Evolutionary conservation across 495 filamentous ascomycete species (phyloP).

Genomic region (Hyaloscypha variabilis): DNA sequence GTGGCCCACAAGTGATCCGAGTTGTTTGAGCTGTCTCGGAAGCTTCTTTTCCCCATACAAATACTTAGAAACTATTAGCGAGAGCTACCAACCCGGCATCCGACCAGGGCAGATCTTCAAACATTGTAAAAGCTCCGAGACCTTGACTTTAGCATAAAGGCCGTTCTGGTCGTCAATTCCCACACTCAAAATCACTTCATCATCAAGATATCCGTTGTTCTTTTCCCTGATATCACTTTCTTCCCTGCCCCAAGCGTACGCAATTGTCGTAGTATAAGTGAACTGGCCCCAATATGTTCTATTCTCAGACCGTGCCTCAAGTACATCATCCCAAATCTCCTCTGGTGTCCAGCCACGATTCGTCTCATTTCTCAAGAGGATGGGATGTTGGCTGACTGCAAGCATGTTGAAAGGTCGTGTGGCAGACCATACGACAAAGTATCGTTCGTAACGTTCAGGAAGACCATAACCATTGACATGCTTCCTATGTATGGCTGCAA

Average conservation of each 20-base stretch:
- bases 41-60: too few relatives aligned
- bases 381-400: conserved; percentile 37
- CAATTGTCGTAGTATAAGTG: conserved; percentile 44
- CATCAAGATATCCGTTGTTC: conserved; percentile 41
- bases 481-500: conserved; percentile 42
- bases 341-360: conserved; percentile 36
- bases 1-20: too few relatives aligned
- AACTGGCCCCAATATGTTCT: conserved; percentile 39
- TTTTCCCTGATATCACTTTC: conserved; percentile 36
- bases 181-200: conserved; percentile 42
- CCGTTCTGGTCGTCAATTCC: conserved; percentile 40
- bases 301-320: conserved; percentile 10
- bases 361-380: conserved; percentile 43
- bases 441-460: conserved; percentile 43
- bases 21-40: too few relatives aligned
- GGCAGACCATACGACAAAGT: conserved; percentile 40
- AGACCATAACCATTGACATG: conserved; percentile 36
- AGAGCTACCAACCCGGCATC: neutral
- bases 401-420: conserved; percentile 39
- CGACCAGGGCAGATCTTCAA: conserved; percentile 37
- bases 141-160: conserved; percentile 37
- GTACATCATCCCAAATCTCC: conserved; percentile 40
- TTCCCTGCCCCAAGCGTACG: conserved; percentile 39
- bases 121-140: conserved; percentile 38
- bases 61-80: neutral